Percentiles rank a stretch among this genome's conserved stretches.
phyloP scores from a whole-genome alignment of 306 rosid genomes.

The Lithocarpus polystachyus region DNA sequence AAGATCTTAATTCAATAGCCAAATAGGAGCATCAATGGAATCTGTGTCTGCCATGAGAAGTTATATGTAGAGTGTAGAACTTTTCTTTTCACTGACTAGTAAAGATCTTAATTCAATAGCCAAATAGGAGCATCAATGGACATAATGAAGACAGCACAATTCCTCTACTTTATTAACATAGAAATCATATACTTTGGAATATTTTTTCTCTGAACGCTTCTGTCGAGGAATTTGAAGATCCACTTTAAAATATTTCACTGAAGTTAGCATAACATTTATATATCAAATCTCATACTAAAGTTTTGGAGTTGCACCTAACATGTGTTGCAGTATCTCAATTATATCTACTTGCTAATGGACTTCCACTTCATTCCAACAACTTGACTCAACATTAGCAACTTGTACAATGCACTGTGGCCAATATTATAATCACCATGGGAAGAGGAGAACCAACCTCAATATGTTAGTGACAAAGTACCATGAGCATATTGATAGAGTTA shows the following conservation, averaged over 20 bases:
- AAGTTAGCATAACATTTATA: neutral
- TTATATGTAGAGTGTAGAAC: no score
- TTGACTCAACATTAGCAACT: neutral
- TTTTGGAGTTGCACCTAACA: neutral
- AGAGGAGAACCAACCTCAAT: neutral
- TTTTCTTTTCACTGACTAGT: no score
- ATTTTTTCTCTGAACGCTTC: no score
- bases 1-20: no score
- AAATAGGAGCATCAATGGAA: no score
- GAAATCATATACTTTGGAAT: no score
- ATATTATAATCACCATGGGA: neutral
- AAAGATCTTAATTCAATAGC: neutral
- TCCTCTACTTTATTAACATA: neutral
- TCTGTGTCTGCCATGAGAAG: no score
- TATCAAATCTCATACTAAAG: neutral
- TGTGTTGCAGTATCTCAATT: neutral
- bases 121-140: neutral
- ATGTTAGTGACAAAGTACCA: neutral
- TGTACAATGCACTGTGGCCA: neutral
- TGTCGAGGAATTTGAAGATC: neutral
- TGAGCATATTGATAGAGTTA: neutral
- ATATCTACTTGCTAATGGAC: neutral
- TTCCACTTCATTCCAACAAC: neutral
- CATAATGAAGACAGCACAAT: neutral
- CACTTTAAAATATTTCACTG: neutral